Conservation (phyloP, 495 filamentous ascomycete species). For the Niebla homalea region DNA sequence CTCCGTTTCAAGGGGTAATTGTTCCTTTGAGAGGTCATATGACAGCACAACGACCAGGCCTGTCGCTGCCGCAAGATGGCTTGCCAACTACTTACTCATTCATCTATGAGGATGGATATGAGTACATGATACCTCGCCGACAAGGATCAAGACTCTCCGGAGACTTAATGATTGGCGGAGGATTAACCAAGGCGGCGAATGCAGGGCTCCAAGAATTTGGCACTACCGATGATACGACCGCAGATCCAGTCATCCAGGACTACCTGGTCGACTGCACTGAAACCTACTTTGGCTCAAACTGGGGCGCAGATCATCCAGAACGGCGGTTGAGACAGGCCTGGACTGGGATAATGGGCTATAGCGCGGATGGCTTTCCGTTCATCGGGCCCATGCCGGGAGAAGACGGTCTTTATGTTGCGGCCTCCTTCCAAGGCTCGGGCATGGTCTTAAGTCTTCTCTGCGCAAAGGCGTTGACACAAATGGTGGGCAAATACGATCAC, state of each 20-base stretch:
- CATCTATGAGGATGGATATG: constrained; percentile 43
- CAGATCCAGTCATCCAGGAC: constrained; percentile 39
- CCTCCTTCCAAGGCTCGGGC: constrained; percentile 42
- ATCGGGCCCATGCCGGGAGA: constrained; percentile 33
- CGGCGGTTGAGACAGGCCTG: constrained; percentile 44
- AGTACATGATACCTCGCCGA: constrained; percentile 55
- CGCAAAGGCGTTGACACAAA: constrained; percentile 32
- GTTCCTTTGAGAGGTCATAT: constrained; percentile 59
- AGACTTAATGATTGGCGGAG: constrained; percentile 62
- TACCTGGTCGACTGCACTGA: constrained; percentile 34
- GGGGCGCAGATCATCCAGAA: constrained; percentile 44
- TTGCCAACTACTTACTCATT: constrained; percentile 47
- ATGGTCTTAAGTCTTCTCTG: constrained; percentile 37
- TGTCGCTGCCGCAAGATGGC: constrained; percentile 27
- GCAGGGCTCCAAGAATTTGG: constrained; percentile 38
- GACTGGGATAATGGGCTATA: constrained; percentile 38
- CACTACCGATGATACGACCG: constrained; percentile 42
- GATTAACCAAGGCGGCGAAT: constrained; percentile 34
- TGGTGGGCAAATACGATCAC: constrained; percentile 21
- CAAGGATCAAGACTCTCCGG: constrained; percentile 29
- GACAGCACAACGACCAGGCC: constrained; percentile 44
- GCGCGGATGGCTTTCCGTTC: constrained; percentile 33
- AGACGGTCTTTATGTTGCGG: constrained; percentile 31
- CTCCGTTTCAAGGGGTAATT: constrained; percentile 43
- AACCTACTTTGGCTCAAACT: constrained; percentile 41